Evolutionary conservation across 768 basidiomycete species (phyloP).

Genomic region (Xerocomellus chrysenteron): DNA sequence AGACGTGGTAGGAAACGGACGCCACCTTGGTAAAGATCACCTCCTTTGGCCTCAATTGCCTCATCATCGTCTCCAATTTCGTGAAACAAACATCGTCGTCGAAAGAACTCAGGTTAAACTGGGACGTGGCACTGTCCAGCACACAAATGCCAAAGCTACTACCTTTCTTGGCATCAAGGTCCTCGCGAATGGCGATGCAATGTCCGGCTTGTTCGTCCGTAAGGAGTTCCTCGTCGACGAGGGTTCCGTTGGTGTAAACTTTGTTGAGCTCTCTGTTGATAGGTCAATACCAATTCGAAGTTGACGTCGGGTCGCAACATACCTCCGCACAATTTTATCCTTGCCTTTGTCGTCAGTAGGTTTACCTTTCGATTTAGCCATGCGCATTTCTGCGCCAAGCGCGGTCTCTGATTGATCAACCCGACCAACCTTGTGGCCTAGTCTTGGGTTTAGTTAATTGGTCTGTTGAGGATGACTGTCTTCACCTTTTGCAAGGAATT

Average conservation of each 20-base stretch:
- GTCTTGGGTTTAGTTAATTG: neutral
- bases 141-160: conserved; percentile 86
- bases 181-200: conserved; percentile 85
- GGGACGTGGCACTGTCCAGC: conserved; percentile 91
- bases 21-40: conserved; percentile 83
- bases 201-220: conserved; percentile 94
- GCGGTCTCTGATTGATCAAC: conserved; percentile 98
- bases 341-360: conserved; percentile 51
- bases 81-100: conserved; percentile 93
- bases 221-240: conserved; percentile 86
- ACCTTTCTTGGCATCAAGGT: conserved; percentile 31
- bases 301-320: conserved; percentile 3
- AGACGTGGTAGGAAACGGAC: neutral
- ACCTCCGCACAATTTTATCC: conserved; percentile 90
- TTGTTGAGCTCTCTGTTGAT: conserved; percentile 78
- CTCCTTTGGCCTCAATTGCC: conserved; percentile 90
- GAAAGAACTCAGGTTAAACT: conserved; percentile 88
- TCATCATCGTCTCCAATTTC: conserved; percentile 87
- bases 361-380: conserved; percentile 60
- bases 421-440: conserved; percentile 91
- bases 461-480: neutral
- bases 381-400: conserved; percentile 93
- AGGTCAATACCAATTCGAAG: neutral
- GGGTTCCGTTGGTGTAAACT: conserved; percentile 94
- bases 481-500: conserved; percentile 69